Evolutionary conservation across 495 filamentous ascomycete genomes (phyloP).

Genomic region (Podospora comata): DNA sequence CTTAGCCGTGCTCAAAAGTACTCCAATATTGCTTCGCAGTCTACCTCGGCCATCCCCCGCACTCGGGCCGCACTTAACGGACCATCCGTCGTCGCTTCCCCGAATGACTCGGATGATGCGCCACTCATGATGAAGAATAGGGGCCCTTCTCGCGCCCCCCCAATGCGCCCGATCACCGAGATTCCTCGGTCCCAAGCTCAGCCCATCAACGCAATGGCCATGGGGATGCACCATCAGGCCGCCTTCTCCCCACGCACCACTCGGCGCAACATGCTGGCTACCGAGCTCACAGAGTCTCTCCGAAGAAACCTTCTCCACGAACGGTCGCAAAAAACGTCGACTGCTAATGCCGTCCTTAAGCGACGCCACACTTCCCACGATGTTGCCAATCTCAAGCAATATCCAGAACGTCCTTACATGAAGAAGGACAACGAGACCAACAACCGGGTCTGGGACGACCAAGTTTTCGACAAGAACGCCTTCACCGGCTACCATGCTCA

Average conservation of each 20-base stretch:
- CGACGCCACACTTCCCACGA: constrained; percentile 89
- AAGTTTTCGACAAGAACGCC: constrained; percentile 51
- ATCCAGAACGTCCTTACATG: constrained; percentile 57
- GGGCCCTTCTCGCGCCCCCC: constrained; percentile 36
- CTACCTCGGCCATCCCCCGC: constrained; percentile 73
- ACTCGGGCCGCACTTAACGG: constrained; percentile 70
- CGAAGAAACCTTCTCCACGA: constrained; percentile 41
- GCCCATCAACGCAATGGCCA: constrained; percentile 78
- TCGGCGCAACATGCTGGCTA: constrained; percentile 92
- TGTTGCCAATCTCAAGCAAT: constrained; percentile 76
- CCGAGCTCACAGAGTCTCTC: constrained; percentile 64
- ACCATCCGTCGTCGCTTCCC: constrained; percentile 69
- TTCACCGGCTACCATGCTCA: constrained; percentile 51
- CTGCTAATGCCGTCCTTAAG: constrained; percentile 83
- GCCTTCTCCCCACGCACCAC: constrained; percentile 87
- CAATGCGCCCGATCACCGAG: constrained; percentile 58
- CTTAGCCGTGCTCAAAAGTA: constrained; percentile 57
- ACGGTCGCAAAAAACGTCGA: constrained; percentile 65
- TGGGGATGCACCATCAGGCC: constrained; percentile 59
- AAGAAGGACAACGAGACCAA: constrained; percentile 38
- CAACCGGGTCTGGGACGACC: constrained; percentile 30
- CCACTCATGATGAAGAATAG: constrained; percentile 62
- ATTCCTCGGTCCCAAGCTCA: constrained; percentile 67
- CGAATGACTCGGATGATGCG: constrained; percentile 64
- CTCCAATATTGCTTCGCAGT: constrained; percentile 66